These are phyloP conservation scores for Salix purpurea DNA, from an alignment of 345 rosid genomes.

Conservation along the genomic window DNA sequence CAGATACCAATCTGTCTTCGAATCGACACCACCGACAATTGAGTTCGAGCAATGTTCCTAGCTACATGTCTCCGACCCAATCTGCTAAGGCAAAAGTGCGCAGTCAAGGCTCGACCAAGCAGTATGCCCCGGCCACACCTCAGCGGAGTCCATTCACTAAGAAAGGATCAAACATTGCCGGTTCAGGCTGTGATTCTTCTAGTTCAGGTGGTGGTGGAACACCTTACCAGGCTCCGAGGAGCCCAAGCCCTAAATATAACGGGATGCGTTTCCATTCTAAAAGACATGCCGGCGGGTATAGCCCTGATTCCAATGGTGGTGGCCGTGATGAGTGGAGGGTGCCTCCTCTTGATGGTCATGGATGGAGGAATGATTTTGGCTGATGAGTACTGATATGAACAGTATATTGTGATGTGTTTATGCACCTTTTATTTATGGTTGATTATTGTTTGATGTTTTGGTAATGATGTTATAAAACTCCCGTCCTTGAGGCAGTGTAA, in stretches of 20 bases:
- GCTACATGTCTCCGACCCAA: constrained; percentile 85
- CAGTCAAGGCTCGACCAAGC: constrained; percentile 31
- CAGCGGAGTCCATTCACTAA: constrained; percentile 81
- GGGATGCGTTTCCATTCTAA: constrained; percentile 26
- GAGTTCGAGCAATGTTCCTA: constrained; percentile 44
- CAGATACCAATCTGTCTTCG: constrained; percentile 28
- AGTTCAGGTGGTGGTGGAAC: constrained; percentile 55
- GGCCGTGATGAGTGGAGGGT: constrained; percentile 46
- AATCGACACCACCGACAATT: constrained; percentile 37
- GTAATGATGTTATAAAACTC: not conserved
- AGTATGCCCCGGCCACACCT: constrained; percentile 37
- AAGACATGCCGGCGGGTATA: constrained; percentile 26
- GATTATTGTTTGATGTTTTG: not conserved
- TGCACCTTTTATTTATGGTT: not conserved
- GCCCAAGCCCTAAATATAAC: constrained; percentile 51
- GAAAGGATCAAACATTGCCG: constrained; percentile 30
- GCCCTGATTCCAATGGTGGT: constrained; percentile 36
- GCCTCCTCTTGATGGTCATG: constrained; percentile 30
- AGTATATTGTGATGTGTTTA: not conserved
- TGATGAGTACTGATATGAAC: not conserved
- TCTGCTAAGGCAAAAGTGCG: constrained; percentile 88
- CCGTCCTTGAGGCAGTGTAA: not conserved
- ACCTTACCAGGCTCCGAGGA: constrained; percentile 42
- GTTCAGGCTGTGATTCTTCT: constrained; percentile 60
- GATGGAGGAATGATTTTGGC: constrained; percentile 49